Evolutionary conservation across 257 asterid species (phyloP).

Genomic region (Hygrophila difformis): DNA sequence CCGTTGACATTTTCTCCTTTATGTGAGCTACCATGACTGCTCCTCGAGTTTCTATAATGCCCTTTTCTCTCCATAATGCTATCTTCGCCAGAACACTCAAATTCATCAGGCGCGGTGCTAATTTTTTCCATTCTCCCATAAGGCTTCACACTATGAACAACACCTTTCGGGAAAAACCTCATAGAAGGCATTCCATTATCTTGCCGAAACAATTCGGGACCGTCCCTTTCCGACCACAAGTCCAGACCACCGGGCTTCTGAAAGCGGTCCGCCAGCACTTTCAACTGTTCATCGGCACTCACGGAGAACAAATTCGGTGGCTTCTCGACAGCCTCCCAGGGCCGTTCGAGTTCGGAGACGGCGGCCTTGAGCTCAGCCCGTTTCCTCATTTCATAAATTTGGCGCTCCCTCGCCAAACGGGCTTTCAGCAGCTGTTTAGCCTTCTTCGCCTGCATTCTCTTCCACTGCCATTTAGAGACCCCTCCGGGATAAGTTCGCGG

Average conservation of each 20-base stretch:
- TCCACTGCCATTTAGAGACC: slow-evolving; percentile 99
- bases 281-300: slow-evolving; percentile 85
- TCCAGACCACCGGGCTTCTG: slow-evolving; percentile 96
- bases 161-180: slow-evolving; percentile 90
- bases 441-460: slow-evolving; percentile 88
- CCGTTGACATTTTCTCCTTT: not conserved
- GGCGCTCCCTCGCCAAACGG: slow-evolving; percentile 82
- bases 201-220: slow-evolving; percentile 72
- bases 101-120: slow-evolving; percentile 16
- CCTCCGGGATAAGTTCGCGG: slow-evolving; percentile 97
- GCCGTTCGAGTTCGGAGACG: slow-evolving; percentile 85
- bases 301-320: slow-evolving; percentile 85
- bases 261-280: slow-evolving; percentile 90
- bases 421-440: slow-evolving; percentile 84
- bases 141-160: slow-evolving; percentile 73
- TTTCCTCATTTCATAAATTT: slow-evolving; percentile 90
- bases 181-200: slow-evolving; percentile 50
- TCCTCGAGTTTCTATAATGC: not conserved
- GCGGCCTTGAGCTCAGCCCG: slow-evolving; percentile 96
- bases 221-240: slow-evolving; percentile 87
- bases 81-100: slow-evolving; percentile 11
- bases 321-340: slow-evolving; percentile 87
- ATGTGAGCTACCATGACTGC: not conserved
- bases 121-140: slow-evolving; percentile 34
- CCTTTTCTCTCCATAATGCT: not conserved